Base-by-base conservation (phyloP, 2,329 filamentous ascomycete species). In the Talaromyces sp. region DNA sequence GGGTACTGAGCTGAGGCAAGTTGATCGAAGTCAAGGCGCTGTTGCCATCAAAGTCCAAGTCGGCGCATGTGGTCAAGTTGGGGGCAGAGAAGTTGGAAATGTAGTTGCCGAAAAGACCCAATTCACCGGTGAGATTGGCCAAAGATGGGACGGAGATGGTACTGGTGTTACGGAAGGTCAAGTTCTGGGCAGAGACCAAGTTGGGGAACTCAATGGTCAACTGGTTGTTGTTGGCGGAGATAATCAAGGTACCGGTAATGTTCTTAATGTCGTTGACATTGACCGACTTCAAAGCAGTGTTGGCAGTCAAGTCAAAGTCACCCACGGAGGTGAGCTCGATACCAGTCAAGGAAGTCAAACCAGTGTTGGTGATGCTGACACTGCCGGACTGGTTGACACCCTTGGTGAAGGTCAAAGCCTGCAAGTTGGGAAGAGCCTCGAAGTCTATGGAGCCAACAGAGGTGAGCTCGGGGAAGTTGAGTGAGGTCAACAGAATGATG, bases 251-350 rank as follows among this genome's bases (percentile, higher is more conserved):
- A 58, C 83, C 80, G 64, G 82, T 88, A 67, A 96, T 83, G 77
- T 89, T 93, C 73, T 81, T 81, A 60, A 97, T 81, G 71, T 88
- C 83, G 75, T 91, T 89, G 64, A 78, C 75, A 70, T 84, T 83
- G 78, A 95, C 89, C 61, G 80, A 80, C 70, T 83, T 84, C 66
- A 99, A 82, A 71, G 88, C 87, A 62, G 78, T 79, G 85, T 97
- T 97, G 86, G 96, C 96, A 83, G 89, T 88, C 76, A 99, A 88
- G 73, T 89, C 80, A 72, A 99, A 84, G 64, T 78, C 81, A 58
- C 84, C 81, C 56, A 91, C 86, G n/a, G 82, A 81, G 63, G 84
- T 76, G 63, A 97, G 81, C 72, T 91, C 88, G 73, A 99, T 89
- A 70, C 91, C 91, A 64, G 87, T 81, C 60, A 99, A 83, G 64